phyloP scores from a whole-genome alignment of 192 early-diverging fungal genomes.

The Coemansia umbellata region DNA sequence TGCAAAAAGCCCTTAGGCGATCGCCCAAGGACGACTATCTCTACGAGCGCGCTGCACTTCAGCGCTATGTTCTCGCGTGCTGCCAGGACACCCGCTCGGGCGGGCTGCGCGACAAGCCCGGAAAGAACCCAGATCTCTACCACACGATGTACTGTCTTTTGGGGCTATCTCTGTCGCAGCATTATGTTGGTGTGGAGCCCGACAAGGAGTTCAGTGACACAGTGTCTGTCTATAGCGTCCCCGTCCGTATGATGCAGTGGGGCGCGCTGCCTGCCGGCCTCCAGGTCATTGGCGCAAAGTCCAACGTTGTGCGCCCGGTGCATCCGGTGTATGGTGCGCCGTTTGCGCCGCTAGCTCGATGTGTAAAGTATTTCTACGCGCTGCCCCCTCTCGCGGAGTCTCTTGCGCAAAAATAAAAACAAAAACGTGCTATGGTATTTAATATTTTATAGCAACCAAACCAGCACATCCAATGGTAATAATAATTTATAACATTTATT shows the following conservation, averaged over 20 bases:
- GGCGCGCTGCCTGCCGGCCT: constrained; percentile 7
- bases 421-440: too few relatives aligned
- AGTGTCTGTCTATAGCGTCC: constrained; percentile 31
- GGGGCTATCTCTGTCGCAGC: constrained; percentile 82
- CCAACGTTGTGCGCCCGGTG: constrained; percentile 32
- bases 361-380: constrained; percentile 43
- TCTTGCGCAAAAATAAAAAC: background rate
- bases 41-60: constrained; percentile 59
- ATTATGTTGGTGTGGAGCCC: constrained; percentile 56
- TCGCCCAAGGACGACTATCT: constrained; percentile 39
- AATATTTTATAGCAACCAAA: too few relatives aligned
- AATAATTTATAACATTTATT: too few relatives aligned
- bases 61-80: constrained; percentile 84
- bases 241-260: constrained; percentile 49
- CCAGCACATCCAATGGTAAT: too few relatives aligned
- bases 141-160: constrained; percentile 91
- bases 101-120: constrained; percentile 90
- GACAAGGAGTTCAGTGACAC: constrained; percentile 8
- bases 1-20: constrained; percentile 55
- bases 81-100: constrained; percentile 69
- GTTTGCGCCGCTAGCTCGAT: constrained; percentile 23
- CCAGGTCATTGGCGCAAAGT: constrained; percentile 17
- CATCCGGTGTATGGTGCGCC: constrained; percentile 43
- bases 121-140: constrained; percentile 86
- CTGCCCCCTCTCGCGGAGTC: constrained; percentile 19